These are phyloP conservation scores for Coelastrella sp. DNA, from an alignment of 139 green algal genomes.

Conservation along the genomic window DNA sequence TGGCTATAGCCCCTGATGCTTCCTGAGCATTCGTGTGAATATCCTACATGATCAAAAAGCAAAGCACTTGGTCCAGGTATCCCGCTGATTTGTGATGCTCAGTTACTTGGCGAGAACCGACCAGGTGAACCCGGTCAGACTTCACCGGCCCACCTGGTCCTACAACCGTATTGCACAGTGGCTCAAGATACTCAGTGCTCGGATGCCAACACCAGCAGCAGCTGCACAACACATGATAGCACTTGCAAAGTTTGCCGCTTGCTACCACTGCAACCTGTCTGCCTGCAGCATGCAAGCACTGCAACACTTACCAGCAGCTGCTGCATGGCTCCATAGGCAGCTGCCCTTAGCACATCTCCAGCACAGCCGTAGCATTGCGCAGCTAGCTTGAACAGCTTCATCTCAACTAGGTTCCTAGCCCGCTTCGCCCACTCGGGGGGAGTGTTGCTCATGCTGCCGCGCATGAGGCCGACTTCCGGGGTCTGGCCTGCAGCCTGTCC, in stretches of 20 bases:
- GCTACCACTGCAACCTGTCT: neutral
- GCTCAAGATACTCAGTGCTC: too few species aligned
- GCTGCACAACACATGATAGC: neutral
- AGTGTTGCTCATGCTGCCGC: slow-evolving; percentile 37
- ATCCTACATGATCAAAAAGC: neutral
- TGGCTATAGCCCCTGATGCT: neutral
- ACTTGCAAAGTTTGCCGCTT: neutral
- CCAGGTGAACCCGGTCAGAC: too few species aligned
- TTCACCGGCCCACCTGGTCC: too few species aligned
- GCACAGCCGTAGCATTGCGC: slow-evolving; percentile 41
- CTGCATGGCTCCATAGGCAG: slow-evolving; percentile 31
- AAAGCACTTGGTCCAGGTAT: too few species aligned
- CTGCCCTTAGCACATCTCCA: slow-evolving; percentile 14
- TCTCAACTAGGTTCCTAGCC: slow-evolving; percentile 25
- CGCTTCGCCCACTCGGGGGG: slow-evolving; percentile 39
- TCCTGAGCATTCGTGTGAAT: slow-evolving; percentile 31
- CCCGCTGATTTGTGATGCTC: too few species aligned
- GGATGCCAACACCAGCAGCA: too few species aligned
- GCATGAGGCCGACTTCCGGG: neutral
- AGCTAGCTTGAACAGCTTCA: slow-evolving; percentile 42
- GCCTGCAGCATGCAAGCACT: neutral
- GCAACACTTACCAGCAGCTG: slow-evolving; percentile 12
- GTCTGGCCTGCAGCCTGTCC: neutral
- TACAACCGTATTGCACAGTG: too few species aligned
- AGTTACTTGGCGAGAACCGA: too few species aligned